Conservation (phyloP, 352 stramenopile genomes). For the Phytophthora kernoviae region DNA sequence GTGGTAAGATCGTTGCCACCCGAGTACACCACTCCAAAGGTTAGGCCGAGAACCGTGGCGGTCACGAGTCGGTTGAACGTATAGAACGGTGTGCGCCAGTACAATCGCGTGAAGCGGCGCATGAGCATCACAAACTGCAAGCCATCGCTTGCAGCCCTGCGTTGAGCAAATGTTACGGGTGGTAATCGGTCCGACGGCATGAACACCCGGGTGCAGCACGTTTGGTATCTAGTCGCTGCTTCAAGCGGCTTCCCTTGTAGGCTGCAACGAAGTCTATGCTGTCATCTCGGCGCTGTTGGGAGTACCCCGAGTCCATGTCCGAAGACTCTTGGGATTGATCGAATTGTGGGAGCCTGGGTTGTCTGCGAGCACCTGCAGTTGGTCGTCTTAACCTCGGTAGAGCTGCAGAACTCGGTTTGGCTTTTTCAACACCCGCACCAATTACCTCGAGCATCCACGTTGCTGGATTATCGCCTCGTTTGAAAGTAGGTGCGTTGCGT, state of each 20-base stretch:
- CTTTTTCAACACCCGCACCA: slow-evolving; percentile 49
- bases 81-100: slow-evolving; percentile 90
- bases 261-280: slow-evolving; percentile 35
- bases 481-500: slow-evolving; percentile 42
- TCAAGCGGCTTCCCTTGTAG: slow-evolving; percentile 39
- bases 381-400: slow-evolving; percentile 11
- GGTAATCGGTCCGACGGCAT: slow-evolving; percentile 34
- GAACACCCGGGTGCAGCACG: slow-evolving; percentile 38
- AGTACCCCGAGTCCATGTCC: slow-evolving; percentile 18
- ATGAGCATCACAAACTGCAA: slow-evolving; percentile 54
- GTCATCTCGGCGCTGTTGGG: slow-evolving; percentile 19
- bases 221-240: slow-evolving; percentile 36
- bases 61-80: slow-evolving; percentile 60
- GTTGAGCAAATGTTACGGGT: slow-evolving; percentile 34
- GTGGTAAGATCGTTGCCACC: slow-evolving; percentile 41
- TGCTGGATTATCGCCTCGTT: slow-evolving; percentile 76
- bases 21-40: slow-evolving; percentile 55
- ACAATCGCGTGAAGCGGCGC: slow-evolving; percentile 64
- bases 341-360: slow-evolving; percentile 15
- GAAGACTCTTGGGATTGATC: slow-evolving; percentile 28
- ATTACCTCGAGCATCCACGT: slow-evolving; percentile 88
- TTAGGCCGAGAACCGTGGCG: slow-evolving; percentile 37
- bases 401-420: slow-evolving; percentile 10
- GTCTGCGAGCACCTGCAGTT: slow-evolving; percentile 4
- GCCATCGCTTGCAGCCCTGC: slow-evolving; percentile 33